A percentile compares a stretch with the other conserved stretches of the same genome.
Conservation (phyloP, 805 yeast species). For the Danielozyma ontarioensis region DNA sequence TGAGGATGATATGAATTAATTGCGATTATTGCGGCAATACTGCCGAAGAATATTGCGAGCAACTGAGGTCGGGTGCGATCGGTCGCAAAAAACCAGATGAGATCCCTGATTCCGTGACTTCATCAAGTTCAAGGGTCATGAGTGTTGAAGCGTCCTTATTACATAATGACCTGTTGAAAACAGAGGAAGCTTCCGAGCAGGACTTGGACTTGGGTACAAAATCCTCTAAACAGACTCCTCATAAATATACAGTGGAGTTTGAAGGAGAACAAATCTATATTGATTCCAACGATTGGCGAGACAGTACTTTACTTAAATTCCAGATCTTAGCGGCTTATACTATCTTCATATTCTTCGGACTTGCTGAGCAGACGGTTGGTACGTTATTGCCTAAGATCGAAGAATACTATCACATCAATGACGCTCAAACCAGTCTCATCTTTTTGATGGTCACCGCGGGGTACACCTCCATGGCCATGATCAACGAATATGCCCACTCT, state of each 20-base stretch:
- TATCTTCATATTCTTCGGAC: slow-evolving; percentile 45
- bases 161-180: no score
- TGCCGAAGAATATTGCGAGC: no score
- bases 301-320: slow-evolving; percentile 30
- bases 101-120: no score
- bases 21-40: no score
- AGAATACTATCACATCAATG: slow-evolving; percentile 41
- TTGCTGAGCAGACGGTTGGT: slow-evolving; percentile 59
- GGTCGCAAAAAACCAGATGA: no score
- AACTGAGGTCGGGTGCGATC: no score
- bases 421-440: slow-evolving; percentile 43
- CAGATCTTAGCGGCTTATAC: slow-evolving; percentile 39
- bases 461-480: slow-evolving; percentile 48
- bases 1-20: no score
- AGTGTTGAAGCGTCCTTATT: no score
- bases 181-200: no score
- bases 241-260: slow-evolving; percentile 13
- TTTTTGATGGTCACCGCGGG: slow-evolving; percentile 53
- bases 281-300: slow-evolving; percentile 36
- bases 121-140: no score
- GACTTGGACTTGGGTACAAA: no score
- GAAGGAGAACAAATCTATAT: slow-evolving; percentile 23
- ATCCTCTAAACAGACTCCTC: no score
- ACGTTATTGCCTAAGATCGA: slow-evolving; percentile 51
- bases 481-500: slow-evolving; percentile 39